Percentiles rank a stretch among this genome's conserved stretches.
Conservation (phyloP, 495 filamentous ascomycete genomes). For the Aspergillus funiculosus region DNA sequence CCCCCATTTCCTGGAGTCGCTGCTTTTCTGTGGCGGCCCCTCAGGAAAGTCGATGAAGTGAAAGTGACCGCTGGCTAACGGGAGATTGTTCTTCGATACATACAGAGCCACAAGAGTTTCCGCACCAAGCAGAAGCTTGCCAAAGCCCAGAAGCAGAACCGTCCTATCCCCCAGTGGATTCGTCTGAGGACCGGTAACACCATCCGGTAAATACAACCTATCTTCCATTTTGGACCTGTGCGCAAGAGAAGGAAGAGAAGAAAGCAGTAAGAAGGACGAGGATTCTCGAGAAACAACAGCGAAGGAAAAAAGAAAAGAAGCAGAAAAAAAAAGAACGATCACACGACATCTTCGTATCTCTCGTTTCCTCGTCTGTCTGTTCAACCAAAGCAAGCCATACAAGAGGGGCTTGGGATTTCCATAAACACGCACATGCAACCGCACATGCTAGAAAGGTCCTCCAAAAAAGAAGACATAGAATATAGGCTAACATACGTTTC, state of each 20-base stretch:
- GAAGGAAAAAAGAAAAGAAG: neutral
- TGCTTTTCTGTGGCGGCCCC: neutral
- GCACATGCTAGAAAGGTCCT: neutral
- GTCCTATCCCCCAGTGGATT: constrained; percentile 99
- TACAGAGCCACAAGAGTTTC: constrained; percentile 97
- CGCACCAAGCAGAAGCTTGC: constrained; percentile 99
- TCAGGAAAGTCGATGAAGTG: neutral
- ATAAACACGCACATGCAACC: too few species aligned
- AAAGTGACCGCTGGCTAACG: constrained; percentile 19
- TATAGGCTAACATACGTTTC: constrained; percentile 16
- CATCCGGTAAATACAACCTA: constrained; percentile 67
- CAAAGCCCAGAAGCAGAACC: constrained; percentile 99
- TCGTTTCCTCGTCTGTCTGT: neutral
- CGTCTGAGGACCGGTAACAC: constrained; percentile 96
- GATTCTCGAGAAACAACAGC: neutral
- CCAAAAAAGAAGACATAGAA: neutral
- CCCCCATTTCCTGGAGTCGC: neutral
- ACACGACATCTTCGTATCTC: neutral
- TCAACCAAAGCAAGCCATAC: neutral
- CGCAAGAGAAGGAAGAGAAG: constrained; percentile 1
- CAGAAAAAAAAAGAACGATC: neutral
- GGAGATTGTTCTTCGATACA: constrained; percentile 19
- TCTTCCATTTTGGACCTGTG: constrained; percentile 7
- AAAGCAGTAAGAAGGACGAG: neutral
- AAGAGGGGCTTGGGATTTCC: too few species aligned